Evolutionary conservation across 1,284 basidiomycete genomes (phyloP).

Genomic region (Mycosarcoma maydis): DNA sequence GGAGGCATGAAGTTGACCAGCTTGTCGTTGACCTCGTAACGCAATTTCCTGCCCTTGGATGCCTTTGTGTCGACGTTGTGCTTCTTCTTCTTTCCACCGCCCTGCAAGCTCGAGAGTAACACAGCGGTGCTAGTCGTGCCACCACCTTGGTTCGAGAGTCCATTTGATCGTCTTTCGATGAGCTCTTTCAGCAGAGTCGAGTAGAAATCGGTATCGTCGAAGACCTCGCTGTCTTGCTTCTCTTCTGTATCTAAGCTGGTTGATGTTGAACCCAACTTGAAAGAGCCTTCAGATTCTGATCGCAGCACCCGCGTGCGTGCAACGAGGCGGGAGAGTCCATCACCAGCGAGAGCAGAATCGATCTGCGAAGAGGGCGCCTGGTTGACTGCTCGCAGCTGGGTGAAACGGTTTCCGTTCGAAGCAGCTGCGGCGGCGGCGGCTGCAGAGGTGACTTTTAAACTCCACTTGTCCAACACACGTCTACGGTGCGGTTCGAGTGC

Average conservation of each 20-base stretch:
- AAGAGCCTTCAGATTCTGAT: constrained; percentile 18
- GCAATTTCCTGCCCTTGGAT: constrained; percentile 60
- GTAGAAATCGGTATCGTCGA: constrained; percentile 66
- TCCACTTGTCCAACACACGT: constrained; percentile 53
- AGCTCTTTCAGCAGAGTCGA: constrained; percentile 59
- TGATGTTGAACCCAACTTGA: constrained; percentile 15
- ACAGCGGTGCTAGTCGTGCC: constrained; percentile 21
- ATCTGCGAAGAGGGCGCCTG: constrained; percentile 55
- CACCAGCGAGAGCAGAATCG: constrained; percentile 50
- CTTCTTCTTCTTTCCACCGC: constrained; percentile 46
- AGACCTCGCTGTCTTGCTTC: constrained; percentile 48
- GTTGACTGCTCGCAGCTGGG: constrained; percentile 55
- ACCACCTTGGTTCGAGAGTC: background rate
- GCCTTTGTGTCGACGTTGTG: constrained; percentile 57
- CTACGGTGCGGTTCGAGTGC: constrained; percentile 23
- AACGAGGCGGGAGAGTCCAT: constrained; percentile 52
- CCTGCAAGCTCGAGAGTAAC: constrained; percentile 14
- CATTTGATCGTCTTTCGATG: constrained; percentile 53
- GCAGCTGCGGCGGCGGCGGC: constrained; percentile 38
- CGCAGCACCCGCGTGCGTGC: constrained; percentile 59
- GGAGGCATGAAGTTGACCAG: constrained; percentile 66
- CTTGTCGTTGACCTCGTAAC: constrained; percentile 65
- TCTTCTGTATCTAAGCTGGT: background rate
- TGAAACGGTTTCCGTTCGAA: constrained; percentile 37
- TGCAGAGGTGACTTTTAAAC: constrained; percentile 44